A percentile compares a stretch with the other conserved stretches of the same genome.
Evolutionary conservation across 176 grass and related monocot species (phyloP).

Genomic region (bread wheat (Triticum aestivum)): DNA sequence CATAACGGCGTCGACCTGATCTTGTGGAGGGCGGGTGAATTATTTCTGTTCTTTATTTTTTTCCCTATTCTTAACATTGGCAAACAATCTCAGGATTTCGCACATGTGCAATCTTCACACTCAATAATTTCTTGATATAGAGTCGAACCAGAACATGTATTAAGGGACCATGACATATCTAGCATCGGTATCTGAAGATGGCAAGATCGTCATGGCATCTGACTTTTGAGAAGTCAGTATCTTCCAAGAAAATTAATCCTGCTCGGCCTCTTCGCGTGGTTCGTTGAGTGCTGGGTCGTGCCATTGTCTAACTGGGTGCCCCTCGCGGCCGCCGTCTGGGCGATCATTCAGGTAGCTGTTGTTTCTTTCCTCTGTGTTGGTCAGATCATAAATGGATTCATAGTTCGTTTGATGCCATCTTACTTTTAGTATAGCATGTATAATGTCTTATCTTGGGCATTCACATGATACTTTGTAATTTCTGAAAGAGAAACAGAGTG

Average conservation of each 20-base stretch:
- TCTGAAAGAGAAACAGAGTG: background rate
- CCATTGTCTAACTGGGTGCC: no score
- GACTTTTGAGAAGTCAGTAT: constrained; percentile 55
- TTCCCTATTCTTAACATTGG: no score
- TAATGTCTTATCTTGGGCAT: background rate
- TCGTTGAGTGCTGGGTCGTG: no score
- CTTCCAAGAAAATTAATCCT: constrained; percentile 28
- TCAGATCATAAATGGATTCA: background rate
- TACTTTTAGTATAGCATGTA: background rate
- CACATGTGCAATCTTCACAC: background rate
- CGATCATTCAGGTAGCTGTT: constrained; percentile 64
- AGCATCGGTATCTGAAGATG: constrained; percentile 85
- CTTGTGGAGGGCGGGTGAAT: no score
- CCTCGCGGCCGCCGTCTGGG: no score
- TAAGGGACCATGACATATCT: constrained; percentile 48
- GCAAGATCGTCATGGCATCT: constrained; percentile 88
- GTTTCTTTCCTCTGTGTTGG: background rate
- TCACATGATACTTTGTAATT: background rate
- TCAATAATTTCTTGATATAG: constrained; percentile 28
- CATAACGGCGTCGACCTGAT: no score
- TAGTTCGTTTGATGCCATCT: no score
- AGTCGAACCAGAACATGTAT: constrained; percentile 16
- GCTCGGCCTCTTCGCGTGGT: constrained; percentile 31
- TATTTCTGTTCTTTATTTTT: no score
- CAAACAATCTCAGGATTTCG: no score